phyloP scores from a whole-genome alignment of 331 rosid genomes.

The Acacia concinna region DNA sequence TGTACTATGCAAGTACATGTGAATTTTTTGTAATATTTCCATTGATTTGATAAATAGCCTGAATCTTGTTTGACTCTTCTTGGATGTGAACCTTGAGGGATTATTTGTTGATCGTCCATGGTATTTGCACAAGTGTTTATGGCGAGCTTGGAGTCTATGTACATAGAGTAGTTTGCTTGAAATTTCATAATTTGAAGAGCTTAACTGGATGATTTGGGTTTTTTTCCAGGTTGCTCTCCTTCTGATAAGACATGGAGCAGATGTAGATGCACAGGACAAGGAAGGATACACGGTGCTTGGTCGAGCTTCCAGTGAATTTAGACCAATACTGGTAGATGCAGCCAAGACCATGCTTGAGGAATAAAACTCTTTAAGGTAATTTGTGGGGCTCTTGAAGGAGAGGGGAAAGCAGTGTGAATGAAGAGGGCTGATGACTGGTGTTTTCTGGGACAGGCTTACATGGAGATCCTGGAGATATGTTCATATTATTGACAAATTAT shows the following conservation, averaged over 20 bases:
- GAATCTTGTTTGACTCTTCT: not conserved
- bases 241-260: conserved; percentile 90
- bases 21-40: not conserved
- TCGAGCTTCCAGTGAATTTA: conserved; percentile 65
- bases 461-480: conserved; percentile 1
- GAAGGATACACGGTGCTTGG: conserved; percentile 98
- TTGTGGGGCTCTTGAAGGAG: not conserved
- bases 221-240: conserved; percentile 66
- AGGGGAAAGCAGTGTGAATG: not conserved
- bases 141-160: not conserved
- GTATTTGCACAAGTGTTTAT: not conserved
- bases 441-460: not conserved
- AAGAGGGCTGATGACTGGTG: conserved; percentile 9
- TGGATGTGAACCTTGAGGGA: not conserved
- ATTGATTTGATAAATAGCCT: not conserved
- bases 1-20: not conserved
- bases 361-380: conserved; percentile 20
- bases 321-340: conserved; percentile 68
- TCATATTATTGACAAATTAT: not conserved
- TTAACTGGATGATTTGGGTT: conserved; percentile 1
- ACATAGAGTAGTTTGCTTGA: not conserved
- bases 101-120: not conserved
- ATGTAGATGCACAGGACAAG: conserved; percentile 82
- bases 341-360: conserved; percentile 90
- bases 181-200: not conserved